Evolutionary conservation across 257 asterid genomes (phyloP), one percentile per base, ranked within the genome.

Genomic region (Solanum paucissectum): DNA sequence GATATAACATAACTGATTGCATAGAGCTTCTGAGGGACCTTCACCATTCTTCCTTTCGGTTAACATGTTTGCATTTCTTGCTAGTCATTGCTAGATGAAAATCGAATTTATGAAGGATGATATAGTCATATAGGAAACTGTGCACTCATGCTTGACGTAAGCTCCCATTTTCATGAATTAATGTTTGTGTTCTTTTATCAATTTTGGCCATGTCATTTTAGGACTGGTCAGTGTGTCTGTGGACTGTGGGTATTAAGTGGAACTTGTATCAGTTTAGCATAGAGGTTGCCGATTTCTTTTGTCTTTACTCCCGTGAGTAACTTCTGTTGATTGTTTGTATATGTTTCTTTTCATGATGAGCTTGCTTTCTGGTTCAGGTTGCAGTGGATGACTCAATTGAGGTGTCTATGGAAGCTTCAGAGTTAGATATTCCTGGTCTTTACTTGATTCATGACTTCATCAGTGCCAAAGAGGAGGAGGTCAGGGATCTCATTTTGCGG

Each of bases 401-500:
- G 58, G 98, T 95, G 33, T 92, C 98, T 36, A 90, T 91, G 83
- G 93, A 92, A 32, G 98, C 98, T 88, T 92, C 95, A 16, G 98
- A 95, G 38, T 84, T 97, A 86, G 90, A 93, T 87, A 94, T 97
- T 93, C 98, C 98, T 11, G 99, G 99, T 68, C 93, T 97, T 87
- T 89, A 90, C 88, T 91, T 97, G 58, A 52, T 95, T 88, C 95
- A 90, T 12, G 98, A 95, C 88, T 94, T 95, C 88, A 90, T 97
- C 76, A 90, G 94, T 88, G 92, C 88, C 33, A 58, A 89, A 84
- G 99, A 97, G 92, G 98, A 97, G 93, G 94, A 95, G 94, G 99
- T 97, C 82, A 91, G 93, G 92, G 89, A 88, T 88, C 88, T 44
- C 87, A 55, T 58, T 86, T 77, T 75, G 82, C n/a, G 16, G 58